phyloP scores from a whole-genome alignment of 2,329 filamentous ascomycete species.

The Akanthomyces muscarius region DNA sequence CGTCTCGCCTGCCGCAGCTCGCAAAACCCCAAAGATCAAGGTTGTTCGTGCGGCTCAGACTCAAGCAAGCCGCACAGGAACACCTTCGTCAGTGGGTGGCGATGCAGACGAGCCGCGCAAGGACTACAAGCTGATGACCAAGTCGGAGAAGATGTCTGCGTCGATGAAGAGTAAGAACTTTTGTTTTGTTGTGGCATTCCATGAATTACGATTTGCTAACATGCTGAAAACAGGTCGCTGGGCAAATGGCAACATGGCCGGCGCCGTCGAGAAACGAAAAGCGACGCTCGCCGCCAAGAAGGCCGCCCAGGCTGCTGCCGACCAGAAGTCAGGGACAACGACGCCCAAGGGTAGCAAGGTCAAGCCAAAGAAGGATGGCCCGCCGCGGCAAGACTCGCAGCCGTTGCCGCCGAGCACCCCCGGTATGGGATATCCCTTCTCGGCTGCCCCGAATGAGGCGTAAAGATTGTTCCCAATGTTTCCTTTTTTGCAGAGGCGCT shows the following conservation, averaged over 20 bases:
- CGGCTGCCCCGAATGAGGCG: neutral
- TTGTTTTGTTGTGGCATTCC: neutral
- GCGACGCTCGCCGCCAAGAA: conserved; percentile 58
- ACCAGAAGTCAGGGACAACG: conserved; percentile 33
- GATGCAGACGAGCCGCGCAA: conserved; percentile 42
- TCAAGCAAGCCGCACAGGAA: conserved; percentile 28
- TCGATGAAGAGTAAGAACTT: conserved; percentile 57
- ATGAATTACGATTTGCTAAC: neutral
- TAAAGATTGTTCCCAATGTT: neutral
- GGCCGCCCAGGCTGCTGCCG: conserved; percentile 41
- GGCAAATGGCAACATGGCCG: conserved; percentile 57
- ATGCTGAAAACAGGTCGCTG: conserved; percentile 44
- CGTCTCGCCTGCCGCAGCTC: conserved; percentile 19
- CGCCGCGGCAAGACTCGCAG: conserved; percentile 23
- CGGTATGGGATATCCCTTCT: conserved; percentile 4
- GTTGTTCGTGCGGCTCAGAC: conserved; percentile 30
- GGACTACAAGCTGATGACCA: conserved; percentile 59
- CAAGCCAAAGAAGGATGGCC: conserved; percentile 34
- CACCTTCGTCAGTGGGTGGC: conserved; percentile 26
- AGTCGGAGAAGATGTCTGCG: conserved; percentile 63
- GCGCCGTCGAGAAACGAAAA: conserved; percentile 57
- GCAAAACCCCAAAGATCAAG: conserved; percentile 38
- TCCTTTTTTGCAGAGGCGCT: neutral
- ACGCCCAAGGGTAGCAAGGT: conserved; percentile 35
- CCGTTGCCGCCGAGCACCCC: conserved; percentile 10